phyloP scores from a whole-genome alignment of 1,139 yeast genomes.

The Yamadazyma atmosphaerica region DNA sequence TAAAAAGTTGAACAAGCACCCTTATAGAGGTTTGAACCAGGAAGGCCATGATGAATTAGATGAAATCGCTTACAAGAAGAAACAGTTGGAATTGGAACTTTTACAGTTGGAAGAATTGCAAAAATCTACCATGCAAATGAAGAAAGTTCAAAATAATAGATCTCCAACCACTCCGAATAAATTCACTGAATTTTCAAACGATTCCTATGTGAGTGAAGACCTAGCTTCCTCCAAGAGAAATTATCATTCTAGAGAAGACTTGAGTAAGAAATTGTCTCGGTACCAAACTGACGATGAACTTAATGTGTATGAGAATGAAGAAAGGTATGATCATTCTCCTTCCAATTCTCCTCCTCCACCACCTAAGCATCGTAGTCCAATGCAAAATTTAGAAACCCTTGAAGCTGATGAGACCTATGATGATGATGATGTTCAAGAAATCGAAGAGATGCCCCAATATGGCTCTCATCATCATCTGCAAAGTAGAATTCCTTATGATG shows the following conservation, averaged over 20 bases:
- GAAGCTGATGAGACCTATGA: conserved; percentile 1
- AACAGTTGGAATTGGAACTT: conserved; percentile 42
- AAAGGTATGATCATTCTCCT: conserved; percentile 10
- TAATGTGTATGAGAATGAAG: conserved; percentile 18
- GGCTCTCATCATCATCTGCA: conserved; percentile 1
- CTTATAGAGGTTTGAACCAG: conserved; percentile 4
- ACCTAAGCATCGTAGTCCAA: conserved; percentile 32
- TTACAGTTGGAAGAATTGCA: conserved; percentile 40
- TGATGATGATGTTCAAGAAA: conserved; percentile 2
- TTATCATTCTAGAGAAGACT: conserved; percentile 35
- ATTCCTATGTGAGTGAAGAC: conserved; percentile 41
- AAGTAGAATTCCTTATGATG: conserved; percentile 34
- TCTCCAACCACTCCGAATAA: conserved; percentile 6
- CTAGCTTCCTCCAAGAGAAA: conserved; percentile 32
- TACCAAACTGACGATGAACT: conserved; percentile 29
- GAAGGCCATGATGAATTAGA: conserved; percentile 19
- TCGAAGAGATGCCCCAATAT: neutral
- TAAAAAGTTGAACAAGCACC: conserved; percentile 7
- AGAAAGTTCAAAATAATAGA: conserved; percentile 8
- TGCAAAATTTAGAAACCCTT: conserved; percentile 1
- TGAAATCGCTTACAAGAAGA: conserved; percentile 35
- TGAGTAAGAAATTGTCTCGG: conserved; percentile 35
- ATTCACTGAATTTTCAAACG: conserved; percentile 20
- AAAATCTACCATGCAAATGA: conserved; percentile 23
- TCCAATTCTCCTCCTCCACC: conserved; percentile 52